Evolutionary conservation across 257 asterid genomes (phyloP), one percentile per base, ranked within the genome.

Genomic region (Capsicum baccatum): DNA sequence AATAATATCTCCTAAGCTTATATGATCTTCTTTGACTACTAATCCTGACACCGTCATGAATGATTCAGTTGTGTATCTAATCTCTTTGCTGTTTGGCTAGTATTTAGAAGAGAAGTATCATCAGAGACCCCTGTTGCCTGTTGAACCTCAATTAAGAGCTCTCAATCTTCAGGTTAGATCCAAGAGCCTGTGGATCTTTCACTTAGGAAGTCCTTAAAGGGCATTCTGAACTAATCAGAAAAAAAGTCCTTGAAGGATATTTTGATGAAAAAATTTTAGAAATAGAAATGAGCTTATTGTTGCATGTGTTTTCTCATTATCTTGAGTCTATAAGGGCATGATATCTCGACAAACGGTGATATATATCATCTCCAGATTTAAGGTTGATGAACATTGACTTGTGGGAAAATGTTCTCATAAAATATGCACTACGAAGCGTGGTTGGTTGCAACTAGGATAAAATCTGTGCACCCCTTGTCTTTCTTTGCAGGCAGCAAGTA

Each of bases 101-200:
- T 89, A 94, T 88, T 86, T 94, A 79, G 98, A 94, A 87, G 95
- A 92, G 89, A 91, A 90, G 85, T 93, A 90, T 85, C 97, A 96
- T 47, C 84, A 47, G 56, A 89, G 88, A 48, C 87, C 92, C 54
- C 91, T 93, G 82, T 84, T 93, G 63, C 98, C 97, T 6, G 50
- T 79, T 74, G 89, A 92, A 89, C 93, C 91, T 83, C 91, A 88
- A 85, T 89, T 94, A 83, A 85, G 93, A 90, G 97, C 97, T 54
- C 86, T 94, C 82, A 94, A 94, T 91, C 97, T 91, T 80, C 97
- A 94, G 97, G 97, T 93, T 57, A 69, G 89, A 35, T 88, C 84
- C 81, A 35, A 68, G 62, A 52, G 0, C 26, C 50, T 78, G 7
- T 54, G 50, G 64, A 26, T 52, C 80, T 63, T 76, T 76, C 64